A percentile compares a stretch with the other conserved stretches of the same genome.
Evolutionary conservation across 805 yeast species (phyloP).

Genomic region (Grigorovia jiainica): DNA sequence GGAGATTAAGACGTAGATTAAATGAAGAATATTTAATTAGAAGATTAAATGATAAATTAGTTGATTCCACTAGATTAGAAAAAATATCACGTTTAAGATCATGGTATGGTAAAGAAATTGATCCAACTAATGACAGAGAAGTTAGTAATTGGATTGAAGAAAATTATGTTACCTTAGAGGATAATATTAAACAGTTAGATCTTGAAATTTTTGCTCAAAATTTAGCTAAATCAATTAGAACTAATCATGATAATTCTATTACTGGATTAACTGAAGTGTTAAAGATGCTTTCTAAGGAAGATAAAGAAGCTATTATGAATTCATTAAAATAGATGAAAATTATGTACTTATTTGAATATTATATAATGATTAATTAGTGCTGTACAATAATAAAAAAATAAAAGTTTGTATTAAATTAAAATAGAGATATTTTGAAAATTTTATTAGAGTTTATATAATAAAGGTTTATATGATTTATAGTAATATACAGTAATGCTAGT

Average conservation of each 20-base stretch:
- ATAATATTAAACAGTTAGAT: conserved; percentile 53
- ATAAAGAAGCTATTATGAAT: conserved; percentile 37
- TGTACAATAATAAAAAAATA: background rate
- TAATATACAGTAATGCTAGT: background rate
- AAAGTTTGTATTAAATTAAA: no score
- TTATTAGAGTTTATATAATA: no score
- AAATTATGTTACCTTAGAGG: conserved; percentile 54
- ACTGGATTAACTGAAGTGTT: conserved; percentile 48
- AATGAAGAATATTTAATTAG: conserved; percentile 82
- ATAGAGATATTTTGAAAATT: no score
- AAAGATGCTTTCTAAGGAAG: conserved; percentile 43
- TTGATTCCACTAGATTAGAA: conserved; percentile 60
- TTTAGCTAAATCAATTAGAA: conserved; percentile 49
- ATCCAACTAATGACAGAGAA: conserved; percentile 60
- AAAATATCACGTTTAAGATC: conserved; percentile 79
- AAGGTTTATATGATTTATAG: no score
- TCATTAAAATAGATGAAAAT: conserved; percentile 30
- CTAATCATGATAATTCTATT: conserved; percentile 43
- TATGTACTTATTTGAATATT: no score
- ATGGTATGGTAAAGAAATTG: conserved; percentile 68
- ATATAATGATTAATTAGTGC: conserved; percentile 1
- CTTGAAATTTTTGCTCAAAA: conserved; percentile 57
- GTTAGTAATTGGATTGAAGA: conserved; percentile 83
- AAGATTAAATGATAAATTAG: conserved; percentile 56
- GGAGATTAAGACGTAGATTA: conserved; percentile 95